Evolutionary conservation across 2,329 filamentous ascomycete genomes (phyloP), one percentile per base, ranked within the genome.

Genomic region (Whalleya microplaca): DNA sequence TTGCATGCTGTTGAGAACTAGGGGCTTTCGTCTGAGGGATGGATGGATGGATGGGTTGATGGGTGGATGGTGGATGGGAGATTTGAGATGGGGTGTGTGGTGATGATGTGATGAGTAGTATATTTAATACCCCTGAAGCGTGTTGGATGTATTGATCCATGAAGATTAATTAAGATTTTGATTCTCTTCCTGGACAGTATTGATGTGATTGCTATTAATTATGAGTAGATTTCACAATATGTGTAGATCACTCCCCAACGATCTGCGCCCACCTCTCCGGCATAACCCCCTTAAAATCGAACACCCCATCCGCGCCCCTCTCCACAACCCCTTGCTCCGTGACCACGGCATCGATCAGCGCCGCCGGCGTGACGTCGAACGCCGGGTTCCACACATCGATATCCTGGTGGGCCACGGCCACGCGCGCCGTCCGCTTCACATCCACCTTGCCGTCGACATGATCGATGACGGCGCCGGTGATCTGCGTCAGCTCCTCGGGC

Each of bases 381-480:
- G 92, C 90, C 29, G 95, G 95, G 72, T 99, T 99, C 93, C 95
- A 99, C 8, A 98, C 92, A 41, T 84, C 80, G 60, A 98, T 92
- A 1, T 86, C 85, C 69, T 86, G 84, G 62, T 88, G 83, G 0
- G 94, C 94, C 49, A 91, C 94, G 42, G 90, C 91, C 29, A 98
- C 85, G 12, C 88, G 85, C 54, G 88, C 88, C 18, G 86, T 86
- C 48, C 79, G 79, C 46, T 75, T 80, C 20, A 85, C 75, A 64
- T 92, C 85, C 0, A 94, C 78, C 3, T 76, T 82, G 0, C 87
- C 87, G 41, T 88, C 14, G 9, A 12, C 84, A 1, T 83, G 74
- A 41, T 80, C 77, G 16, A 90, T 84, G 14, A 89, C 80, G 1
- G 91, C 91, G 1, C 94, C 94, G 55, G 85, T 91, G 63, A 96